Evolutionary conservation across 441 rosid genomes (phyloP).

Genomic region (Pelargonium citronellum): DNA sequence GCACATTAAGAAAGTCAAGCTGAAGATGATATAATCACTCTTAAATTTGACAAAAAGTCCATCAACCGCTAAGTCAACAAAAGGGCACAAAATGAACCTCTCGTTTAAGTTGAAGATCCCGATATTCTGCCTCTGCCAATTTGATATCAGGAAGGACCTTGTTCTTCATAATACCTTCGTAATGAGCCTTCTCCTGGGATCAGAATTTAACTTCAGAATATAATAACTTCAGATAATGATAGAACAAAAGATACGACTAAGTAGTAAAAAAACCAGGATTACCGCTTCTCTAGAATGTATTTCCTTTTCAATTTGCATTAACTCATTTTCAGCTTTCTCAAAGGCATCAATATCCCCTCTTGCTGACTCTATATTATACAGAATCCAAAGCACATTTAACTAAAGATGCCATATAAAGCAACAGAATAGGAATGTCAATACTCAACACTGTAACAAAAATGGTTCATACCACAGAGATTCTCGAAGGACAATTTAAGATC

Average conservation of each 20-base stretch:
- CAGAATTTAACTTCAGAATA: constrained; percentile 25
- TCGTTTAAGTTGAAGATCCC: constrained; percentile 50
- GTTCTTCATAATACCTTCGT: constrained; percentile 64
- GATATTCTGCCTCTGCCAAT: constrained; percentile 52
- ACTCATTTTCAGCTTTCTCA: constrained; percentile 70
- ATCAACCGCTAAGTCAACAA: constrained; percentile 16
- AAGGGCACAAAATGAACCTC: constrained; percentile 38
- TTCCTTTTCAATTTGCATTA: constrained; percentile 63
- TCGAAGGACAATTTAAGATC: constrained; percentile 55
- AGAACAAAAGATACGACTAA: constrained; percentile 6
- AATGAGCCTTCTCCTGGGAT: constrained; percentile 66
- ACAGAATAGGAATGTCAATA: constrained; percentile 6
- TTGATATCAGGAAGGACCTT: constrained; percentile 71
- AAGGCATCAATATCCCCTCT: constrained; percentile 66
- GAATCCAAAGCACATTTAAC: constrained; percentile 14
- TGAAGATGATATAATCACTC: constrained; percentile 4
- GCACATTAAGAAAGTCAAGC: neutral
- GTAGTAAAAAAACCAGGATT: constrained; percentile 15
- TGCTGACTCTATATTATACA: constrained; percentile 52
- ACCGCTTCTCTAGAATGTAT: constrained; percentile 58
- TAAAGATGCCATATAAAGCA: neutral
- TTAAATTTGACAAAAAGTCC: neutral
- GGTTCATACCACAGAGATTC: constrained; percentile 59
- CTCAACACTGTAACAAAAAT: constrained; percentile 7
- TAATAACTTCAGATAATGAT: constrained; percentile 15